Evolutionary conservation across 306 rosid species (phyloP).

Genomic region (Albizia julibrissin): DNA sequence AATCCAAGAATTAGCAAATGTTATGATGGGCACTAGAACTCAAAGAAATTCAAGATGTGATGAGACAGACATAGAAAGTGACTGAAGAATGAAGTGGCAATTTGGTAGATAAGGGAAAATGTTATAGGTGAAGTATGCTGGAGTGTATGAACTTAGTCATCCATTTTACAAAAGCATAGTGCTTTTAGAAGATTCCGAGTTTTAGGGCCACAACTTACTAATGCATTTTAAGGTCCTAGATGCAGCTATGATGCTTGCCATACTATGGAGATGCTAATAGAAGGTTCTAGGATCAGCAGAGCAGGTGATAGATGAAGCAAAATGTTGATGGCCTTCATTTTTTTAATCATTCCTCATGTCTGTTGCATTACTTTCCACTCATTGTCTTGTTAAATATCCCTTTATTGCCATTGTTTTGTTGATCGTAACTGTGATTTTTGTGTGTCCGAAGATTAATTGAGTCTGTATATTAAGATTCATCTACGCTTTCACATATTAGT

Average conservation of each 20-base stretch:
- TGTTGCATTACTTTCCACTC: not conserved
- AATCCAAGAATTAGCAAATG: slow-evolving; percentile 60
- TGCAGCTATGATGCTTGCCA: not conserved
- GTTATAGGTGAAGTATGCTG: not conserved
- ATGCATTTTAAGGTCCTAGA: slow-evolving; percentile 13
- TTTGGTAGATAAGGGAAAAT: not conserved
- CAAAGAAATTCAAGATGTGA: slow-evolving; percentile 35
- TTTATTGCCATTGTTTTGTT: not conserved
- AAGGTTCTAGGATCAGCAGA: not conserved
- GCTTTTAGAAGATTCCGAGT: not conserved
- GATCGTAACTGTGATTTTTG: not conserved
- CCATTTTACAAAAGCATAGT: not conserved
- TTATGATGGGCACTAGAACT: slow-evolving; percentile 52
- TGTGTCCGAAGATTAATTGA: not conserved
- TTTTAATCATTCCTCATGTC: not conserved
- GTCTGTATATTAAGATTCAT: too few species aligned
- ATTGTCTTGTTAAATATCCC: not conserved
- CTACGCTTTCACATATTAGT: not conserved
- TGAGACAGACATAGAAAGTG: slow-evolving; percentile 55
- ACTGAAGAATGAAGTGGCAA: slow-evolving; percentile 35
- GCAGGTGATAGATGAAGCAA: not conserved
- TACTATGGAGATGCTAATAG: not conserved
- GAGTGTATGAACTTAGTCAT: slow-evolving; percentile 15
- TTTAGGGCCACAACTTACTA: not conserved
- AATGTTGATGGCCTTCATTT: not conserved